Evolutionary conservation across 2,329 filamentous ascomycete species (phyloP).

Genomic region (Sphaceloma murrayae): DNA sequence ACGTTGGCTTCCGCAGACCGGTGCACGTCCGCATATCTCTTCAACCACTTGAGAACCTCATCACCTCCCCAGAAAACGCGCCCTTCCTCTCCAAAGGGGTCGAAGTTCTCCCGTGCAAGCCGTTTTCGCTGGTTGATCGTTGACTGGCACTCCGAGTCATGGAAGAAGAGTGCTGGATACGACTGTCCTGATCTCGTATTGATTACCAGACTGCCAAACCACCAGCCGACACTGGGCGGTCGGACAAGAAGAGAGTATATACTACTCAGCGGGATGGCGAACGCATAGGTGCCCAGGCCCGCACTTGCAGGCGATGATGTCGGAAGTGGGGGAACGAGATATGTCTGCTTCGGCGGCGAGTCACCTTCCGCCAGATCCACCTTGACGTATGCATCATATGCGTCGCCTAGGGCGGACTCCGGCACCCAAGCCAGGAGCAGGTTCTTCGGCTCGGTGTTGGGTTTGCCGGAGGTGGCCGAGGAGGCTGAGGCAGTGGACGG

Average conservation of each 20-base stretch:
- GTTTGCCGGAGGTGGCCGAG: constrained; percentile 31
- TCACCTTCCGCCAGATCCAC: constrained; percentile 79
- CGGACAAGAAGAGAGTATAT: constrained; percentile 86
- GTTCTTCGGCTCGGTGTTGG: constrained; percentile 36
- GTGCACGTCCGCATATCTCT: constrained; percentile 72
- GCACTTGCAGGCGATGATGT: constrained; percentile 63
- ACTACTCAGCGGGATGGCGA: constrained; percentile 79
- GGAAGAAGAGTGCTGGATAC: constrained; percentile 93
- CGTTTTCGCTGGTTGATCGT: constrained; percentile 92
- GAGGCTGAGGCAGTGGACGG: constrained; percentile 25
- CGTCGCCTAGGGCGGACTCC: constrained; percentile 76
- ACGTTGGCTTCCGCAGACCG: constrained; percentile 79
- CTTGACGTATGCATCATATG: constrained; percentile 84
- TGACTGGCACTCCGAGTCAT: constrained; percentile 91
- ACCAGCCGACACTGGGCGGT: constrained; percentile 92
- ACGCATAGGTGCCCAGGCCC: constrained; percentile 63
- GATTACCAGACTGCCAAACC: constrained; percentile 92
- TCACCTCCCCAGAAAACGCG: constrained; percentile 97
- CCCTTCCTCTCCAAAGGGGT: constrained; percentile 70
- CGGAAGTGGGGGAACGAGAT: constrained; percentile 83
- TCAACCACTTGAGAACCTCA: constrained; percentile 85
- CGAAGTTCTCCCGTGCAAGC: constrained; percentile 67
- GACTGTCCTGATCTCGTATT: constrained; percentile 85
- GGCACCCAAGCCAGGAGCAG: constrained; percentile 89
- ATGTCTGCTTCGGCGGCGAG: constrained; percentile 73